These are phyloP conservation scores for Xylariomycetidae sp. DNA, from an alignment of 2,329 filamentous ascomycete genomes.

Conservation along the genomic window DNA sequence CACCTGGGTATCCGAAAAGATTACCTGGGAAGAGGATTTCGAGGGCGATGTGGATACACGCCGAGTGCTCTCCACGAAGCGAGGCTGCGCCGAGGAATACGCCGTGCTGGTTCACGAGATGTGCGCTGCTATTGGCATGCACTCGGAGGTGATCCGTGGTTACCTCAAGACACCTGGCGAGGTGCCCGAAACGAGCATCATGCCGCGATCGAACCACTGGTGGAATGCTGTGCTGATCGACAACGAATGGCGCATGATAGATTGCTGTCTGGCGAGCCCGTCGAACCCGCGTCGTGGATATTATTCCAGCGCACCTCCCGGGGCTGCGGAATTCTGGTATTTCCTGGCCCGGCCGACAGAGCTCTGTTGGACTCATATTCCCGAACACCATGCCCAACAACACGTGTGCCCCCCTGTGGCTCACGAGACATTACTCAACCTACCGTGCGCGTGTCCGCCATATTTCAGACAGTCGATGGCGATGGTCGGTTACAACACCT, in stretches of 20 bases:
- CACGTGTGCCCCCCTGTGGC: constrained; percentile 87
- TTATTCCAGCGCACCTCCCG: constrained; percentile 69
- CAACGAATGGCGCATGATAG: constrained; percentile 93
- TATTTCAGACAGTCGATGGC: constrained; percentile 81
- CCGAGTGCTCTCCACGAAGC: constrained; percentile 76
- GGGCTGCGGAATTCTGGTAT: constrained; percentile 81
- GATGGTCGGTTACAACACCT: constrained; percentile 88
- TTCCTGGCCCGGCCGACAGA: constrained; percentile 88
- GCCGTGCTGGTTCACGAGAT: constrained; percentile 86
- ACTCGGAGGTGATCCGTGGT: constrained; percentile 80
- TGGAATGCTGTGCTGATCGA: constrained; percentile 96
- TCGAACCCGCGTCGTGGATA: constrained; percentile 76
- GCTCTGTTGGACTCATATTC: constrained; percentile 93
- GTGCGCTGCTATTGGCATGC: constrained; percentile 84
- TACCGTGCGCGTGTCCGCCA: constrained; percentile 80
- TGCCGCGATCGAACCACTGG: constrained; percentile 91
- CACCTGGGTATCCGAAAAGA: constrained; percentile 93
- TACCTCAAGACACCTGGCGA: constrained; percentile 92
- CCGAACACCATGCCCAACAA: constrained; percentile 81
- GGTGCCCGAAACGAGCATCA: constrained; percentile 69
- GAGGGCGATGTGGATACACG: constrained; percentile 80
- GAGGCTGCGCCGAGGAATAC: constrained; percentile 85
- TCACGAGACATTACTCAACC: constrained; percentile 77
- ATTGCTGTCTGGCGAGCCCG: constrained; percentile 86
- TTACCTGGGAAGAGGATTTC: constrained; percentile 92